Evolutionary conservation across 2,329 filamentous ascomycete genomes (phyloP), one percentile per base, ranked within the genome.

Genomic region (Paecilomyces formosus): DNA sequence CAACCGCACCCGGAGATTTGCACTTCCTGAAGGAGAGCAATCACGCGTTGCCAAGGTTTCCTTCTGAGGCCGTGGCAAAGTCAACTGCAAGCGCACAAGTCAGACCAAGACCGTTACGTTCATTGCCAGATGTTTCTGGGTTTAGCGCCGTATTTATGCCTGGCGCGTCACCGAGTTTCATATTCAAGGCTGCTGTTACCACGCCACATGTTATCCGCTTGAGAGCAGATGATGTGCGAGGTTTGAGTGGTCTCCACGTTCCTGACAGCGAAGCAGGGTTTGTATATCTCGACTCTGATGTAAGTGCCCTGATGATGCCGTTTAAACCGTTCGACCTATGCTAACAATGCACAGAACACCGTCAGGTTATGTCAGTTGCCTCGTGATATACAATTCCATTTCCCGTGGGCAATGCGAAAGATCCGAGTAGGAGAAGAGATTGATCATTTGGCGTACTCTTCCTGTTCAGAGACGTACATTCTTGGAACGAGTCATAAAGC

Each of bases 71-170:
- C n/a, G 79, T 82, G 8, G 71, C 77, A n/a, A 74, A 78, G 7
- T 53, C 61, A 28, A 52, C 61, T 12, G 59, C 60, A 21, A 60
- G 60, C 3, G 58, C 64, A 26, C 64, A 58, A 62, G 71, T 61
- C 59, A 70, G 78, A 56, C 70, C 74, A 54, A 79, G 70, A 53
- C 72, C 76, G 21, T 72, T 82, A 65, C 76, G 78, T 55, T 67
- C 71, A 50, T 66, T 82, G 22, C 61, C 66, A 13, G 66, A 79
- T 61, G 59, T 97, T n/a, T 85, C 82, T 30, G 90, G 91, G 2
- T 92, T 92, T 71, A 88, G 85, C 68, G 84, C 89, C 1, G 87
- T 97, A 1, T 94, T 96, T 68, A 81, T 97, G 55, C 87, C 91
- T 0, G 92, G 93, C 0, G 74, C 82, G 3, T 90, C 90, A 0